phyloP scores from a whole-genome alignment of 495 filamentous ascomycete species.

The Aspergillus nidulans region DNA sequence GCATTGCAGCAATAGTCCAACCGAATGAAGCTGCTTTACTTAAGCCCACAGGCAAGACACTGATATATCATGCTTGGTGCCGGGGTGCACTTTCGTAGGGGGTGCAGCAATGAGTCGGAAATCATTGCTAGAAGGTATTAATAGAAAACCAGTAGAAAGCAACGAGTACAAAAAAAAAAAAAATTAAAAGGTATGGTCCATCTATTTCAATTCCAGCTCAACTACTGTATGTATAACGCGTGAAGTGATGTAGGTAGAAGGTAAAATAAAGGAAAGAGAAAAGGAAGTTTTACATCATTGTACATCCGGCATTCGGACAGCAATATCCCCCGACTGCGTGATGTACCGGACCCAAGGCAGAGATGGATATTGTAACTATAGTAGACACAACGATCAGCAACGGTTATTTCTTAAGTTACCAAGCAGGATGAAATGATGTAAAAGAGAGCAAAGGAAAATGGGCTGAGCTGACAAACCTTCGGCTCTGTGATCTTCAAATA shows the following conservation, averaged over 20 bases:
- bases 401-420: no score
- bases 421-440: no score
- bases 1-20: no score
- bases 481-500: conserved; percentile 99
- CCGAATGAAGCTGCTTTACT: no score
- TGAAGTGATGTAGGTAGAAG: conserved; percentile 4
- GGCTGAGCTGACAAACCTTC: conserved; percentile 92
- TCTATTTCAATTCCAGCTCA: conserved; percentile 4
- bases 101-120: no score
- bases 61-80: no score
- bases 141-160: neutral
- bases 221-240: neutral
- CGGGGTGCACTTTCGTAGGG: no score
- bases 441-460: no score
- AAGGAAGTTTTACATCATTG: conserved; percentile 50
- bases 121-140: no score
- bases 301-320: conserved; percentile 84
- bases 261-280: conserved; percentile 1
- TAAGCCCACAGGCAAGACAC: no score
- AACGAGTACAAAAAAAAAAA: neutral
- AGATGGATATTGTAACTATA: conserved; percentile 91
- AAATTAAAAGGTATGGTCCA: no score
- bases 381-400: neutral
- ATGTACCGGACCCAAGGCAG: conserved; percentile 99
- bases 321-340: conserved; percentile 93